These are phyloP conservation scores for Tuber aestivum DNA, from an alignment of 495 filamentous ascomycete species.

Conservation along the genomic window DNA sequence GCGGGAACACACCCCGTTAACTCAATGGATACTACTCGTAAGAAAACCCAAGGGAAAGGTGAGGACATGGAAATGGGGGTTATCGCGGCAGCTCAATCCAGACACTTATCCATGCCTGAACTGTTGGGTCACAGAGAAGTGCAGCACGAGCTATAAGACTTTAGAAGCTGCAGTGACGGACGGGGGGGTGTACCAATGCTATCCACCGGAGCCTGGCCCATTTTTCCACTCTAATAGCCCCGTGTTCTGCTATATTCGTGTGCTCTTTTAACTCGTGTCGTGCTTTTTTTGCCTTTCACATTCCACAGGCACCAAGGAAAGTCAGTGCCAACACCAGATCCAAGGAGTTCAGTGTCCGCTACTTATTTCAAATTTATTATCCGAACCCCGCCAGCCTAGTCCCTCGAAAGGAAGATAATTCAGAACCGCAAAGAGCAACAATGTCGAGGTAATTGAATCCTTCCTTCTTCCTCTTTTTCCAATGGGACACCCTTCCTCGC, in stretches of 20 bases:
- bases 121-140: constrained; percentile 37
- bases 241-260: constrained; percentile 37
- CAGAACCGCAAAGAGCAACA: constrained; percentile 10
- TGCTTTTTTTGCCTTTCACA: constrained; percentile 26
- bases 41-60: background rate
- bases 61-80: constrained; percentile 24
- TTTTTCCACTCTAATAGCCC: constrained; percentile 25
- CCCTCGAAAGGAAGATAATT: constrained; percentile 16
- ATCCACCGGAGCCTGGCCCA: constrained; percentile 26
- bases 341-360: constrained; percentile 22
- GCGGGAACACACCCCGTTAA: constrained; percentile 27
- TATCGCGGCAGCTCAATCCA: constrained; percentile 42
- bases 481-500: constrained; percentile 24
- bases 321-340: constrained; percentile 34
- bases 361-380: constrained; percentile 35
- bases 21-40: background rate
- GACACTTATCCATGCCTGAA: constrained; percentile 35
- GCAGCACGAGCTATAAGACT: constrained; percentile 31
- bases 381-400: constrained; percentile 23
- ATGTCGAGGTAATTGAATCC: constrained; percentile 32
- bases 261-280: constrained; percentile 38
- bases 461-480: constrained; percentile 9
- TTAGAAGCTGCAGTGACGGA: constrained; percentile 34
- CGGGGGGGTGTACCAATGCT: constrained; percentile 21
- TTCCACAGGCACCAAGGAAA: constrained; percentile 14